Percentiles rank a stretch among this genome's conserved stretches.
These are phyloP conservation scores for Cordyceps pruinosa DNA, from an alignment of 2,329 filamentous ascomycete genomes.

Conservation along the genomic window DNA sequence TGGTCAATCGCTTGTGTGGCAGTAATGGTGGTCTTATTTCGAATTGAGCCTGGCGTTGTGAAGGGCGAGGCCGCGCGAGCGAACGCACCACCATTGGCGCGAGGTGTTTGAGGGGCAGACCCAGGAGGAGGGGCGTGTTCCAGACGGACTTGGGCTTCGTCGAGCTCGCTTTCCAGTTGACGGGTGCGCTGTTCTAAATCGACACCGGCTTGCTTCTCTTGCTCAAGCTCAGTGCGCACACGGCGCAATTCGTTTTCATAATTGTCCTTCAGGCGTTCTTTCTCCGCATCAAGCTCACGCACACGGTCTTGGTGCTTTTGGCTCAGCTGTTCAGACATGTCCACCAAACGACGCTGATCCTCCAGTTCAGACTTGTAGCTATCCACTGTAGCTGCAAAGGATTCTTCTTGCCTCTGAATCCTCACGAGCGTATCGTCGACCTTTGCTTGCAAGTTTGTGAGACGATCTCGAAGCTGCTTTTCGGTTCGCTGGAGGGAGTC, in stretches of 20 bases:
- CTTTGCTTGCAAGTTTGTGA: conserved; percentile 80
- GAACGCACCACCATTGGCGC: conserved; percentile 48
- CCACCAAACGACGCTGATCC: conserved; percentile 69
- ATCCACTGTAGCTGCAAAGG: conserved; percentile 74
- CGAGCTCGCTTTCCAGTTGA: conserved; percentile 46
- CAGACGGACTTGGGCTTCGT: conserved; percentile 43
- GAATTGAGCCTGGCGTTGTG: conserved; percentile 51
- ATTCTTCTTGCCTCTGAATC: conserved; percentile 79
- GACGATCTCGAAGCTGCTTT: conserved; percentile 67
- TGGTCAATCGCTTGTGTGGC: conserved; percentile 59
- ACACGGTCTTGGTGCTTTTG: conserved; percentile 64
- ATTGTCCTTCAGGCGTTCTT: conserved; percentile 54
- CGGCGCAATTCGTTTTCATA: conserved; percentile 54
- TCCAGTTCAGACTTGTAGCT: conserved; percentile 83
- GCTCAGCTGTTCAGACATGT: conserved; percentile 71
- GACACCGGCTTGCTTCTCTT: conserved; percentile 40
- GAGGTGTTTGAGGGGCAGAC: conserved; percentile 54
- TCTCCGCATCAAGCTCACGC: conserved; percentile 61
- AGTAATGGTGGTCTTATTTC: conserved; percentile 48
- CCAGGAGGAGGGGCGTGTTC: conserved; percentile 37
- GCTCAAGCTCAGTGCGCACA: conserved; percentile 50
- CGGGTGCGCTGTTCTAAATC: conserved; percentile 43
- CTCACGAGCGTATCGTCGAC: conserved; percentile 76
- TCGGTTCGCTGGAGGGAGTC: conserved; percentile 76
- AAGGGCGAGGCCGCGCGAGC: conserved; percentile 54